A percentile compares a stretch with the other conserved stretches of the same genome.
These are phyloP conservation scores for Trichoderma gamsii DNA, from an alignment of 495 filamentous ascomycete species.

Conservation along the genomic window DNA sequence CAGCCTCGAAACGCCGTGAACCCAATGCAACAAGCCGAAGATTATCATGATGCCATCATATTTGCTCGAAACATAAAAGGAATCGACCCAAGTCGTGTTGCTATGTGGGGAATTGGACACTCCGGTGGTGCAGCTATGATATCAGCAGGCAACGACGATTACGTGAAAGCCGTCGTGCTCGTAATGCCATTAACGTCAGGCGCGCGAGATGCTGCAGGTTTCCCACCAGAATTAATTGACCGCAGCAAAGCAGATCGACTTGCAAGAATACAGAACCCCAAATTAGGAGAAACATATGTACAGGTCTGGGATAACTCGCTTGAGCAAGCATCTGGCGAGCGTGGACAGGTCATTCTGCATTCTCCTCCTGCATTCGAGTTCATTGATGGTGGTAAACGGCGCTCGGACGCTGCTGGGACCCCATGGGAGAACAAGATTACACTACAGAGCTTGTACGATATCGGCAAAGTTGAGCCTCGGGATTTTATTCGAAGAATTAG, in stretches of 20 bases:
- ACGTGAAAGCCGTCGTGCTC: slow-evolving; percentile 18
- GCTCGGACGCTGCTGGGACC: slow-evolving; percentile 15
- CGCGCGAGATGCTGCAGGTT: slow-evolving; percentile 13
- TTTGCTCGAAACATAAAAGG: slow-evolving; percentile 13
- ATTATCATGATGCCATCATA: slow-evolving; percentile 17
- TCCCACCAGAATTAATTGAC: slow-evolving; percentile 2
- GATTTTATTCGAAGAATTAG: slow-evolving; percentile 16
- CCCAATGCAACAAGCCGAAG: slow-evolving; percentile 18
- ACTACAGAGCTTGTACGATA: slow-evolving; percentile 17
- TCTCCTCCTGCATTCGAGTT: slow-evolving; percentile 16
- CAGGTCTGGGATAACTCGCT: slow-evolving; percentile 16
- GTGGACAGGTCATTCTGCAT: slow-evolving; percentile 10
- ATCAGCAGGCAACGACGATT: slow-evolving; percentile 17
- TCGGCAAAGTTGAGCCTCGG: slow-evolving; percentile 18
- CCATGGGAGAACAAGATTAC: slow-evolving; percentile 18
- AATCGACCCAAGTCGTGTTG: slow-evolving; percentile 14
- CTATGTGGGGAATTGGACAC: slow-evolving; percentile 18
- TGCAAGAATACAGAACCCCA: neutral
- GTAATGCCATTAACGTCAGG: slow-evolving; percentile 21
- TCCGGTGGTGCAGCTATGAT: slow-evolving; percentile 19
- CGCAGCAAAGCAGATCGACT: neutral
- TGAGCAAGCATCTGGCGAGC: slow-evolving; percentile 6
- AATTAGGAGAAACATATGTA: neutral
- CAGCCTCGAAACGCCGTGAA: neutral
- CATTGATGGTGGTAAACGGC: slow-evolving; percentile 7